phyloP scores from a whole-genome alignment of 2,329 filamentous ascomycete species.

The Ophiosphaerella herpotricha region DNA sequence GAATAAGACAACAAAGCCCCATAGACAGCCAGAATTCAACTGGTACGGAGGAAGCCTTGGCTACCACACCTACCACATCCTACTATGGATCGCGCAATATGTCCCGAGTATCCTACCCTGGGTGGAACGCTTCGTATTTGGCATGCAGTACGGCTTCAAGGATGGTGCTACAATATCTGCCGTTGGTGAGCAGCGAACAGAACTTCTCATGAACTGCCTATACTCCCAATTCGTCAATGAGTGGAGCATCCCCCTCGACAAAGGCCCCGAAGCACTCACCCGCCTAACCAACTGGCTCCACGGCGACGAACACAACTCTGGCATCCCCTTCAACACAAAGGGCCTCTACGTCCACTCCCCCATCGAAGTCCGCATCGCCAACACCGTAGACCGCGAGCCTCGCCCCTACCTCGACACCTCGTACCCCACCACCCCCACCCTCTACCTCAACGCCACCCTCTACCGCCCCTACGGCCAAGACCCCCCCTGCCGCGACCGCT shows the following conservation, averaged over 20 bases:
- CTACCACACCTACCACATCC: slow-evolving; percentile 88
- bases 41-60: slow-evolving; percentile 85
- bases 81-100: slow-evolving; percentile 79
- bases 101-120: slow-evolving; percentile 79
- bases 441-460: slow-evolving; percentile 89
- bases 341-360: slow-evolving; percentile 87
- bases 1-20: slow-evolving; percentile 70
- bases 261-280: slow-evolving; percentile 83
- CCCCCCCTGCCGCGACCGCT: slow-evolving; percentile 74
- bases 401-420: slow-evolving; percentile 77
- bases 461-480: slow-evolving; percentile 81
- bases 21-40: slow-evolving; percentile 63
- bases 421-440: slow-evolving; percentile 67
- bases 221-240: slow-evolving; percentile 99
- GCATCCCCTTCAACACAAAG: slow-evolving; percentile 79
- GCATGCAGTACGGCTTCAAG: slow-evolving; percentile 93
- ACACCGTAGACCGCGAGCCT: slow-evolving; percentile 60
- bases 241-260: slow-evolving; percentile 87
- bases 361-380: slow-evolving; percentile 84
- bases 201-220: slow-evolving; percentile 92
- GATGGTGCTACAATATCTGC: slow-evolving; percentile 71
- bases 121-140: slow-evolving; percentile 96
- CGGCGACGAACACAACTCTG: slow-evolving; percentile 68
- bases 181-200: slow-evolving; percentile 77
- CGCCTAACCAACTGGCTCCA: slow-evolving; percentile 88